These are phyloP conservation scores for Phytophthora colocasiae DNA, from an alignment of 352 stramenopile species.

Conservation along the genomic window DNA sequence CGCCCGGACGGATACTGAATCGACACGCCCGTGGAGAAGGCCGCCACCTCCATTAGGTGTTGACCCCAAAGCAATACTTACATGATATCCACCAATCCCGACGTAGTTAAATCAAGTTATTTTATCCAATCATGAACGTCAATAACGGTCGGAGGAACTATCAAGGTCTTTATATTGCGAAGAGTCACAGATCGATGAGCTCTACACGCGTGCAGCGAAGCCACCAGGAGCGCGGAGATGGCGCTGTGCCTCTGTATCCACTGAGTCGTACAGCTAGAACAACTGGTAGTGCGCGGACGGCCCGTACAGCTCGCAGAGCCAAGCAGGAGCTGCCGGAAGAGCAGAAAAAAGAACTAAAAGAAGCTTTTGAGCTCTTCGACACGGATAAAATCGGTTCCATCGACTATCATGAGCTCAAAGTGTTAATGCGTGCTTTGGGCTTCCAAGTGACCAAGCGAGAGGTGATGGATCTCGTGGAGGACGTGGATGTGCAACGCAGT, in stretches of 20 bases:
- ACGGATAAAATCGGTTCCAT: conserved; percentile 90
- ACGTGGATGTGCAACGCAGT: conserved; percentile 87
- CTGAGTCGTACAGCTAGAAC: conserved; percentile 24
- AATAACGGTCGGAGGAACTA: conserved; percentile 11
- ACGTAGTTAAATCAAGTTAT: neutral
- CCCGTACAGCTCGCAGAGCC: conserved; percentile 38
- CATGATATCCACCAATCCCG: conserved; percentile 20
- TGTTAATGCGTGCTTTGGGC: conserved; percentile 93
- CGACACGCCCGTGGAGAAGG: conserved; percentile 64
- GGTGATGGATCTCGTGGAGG: conserved; percentile 89
- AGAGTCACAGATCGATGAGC: conserved; percentile 35
- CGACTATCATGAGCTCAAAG: conserved; percentile 96
- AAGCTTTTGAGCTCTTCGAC: conserved; percentile 96
- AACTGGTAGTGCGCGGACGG: conserved; percentile 11
- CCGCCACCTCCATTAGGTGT: conserved; percentile 46
- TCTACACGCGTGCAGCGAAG: conserved; percentile 37
- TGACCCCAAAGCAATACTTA: conserved; percentile 8
- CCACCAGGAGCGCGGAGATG: conserved; percentile 38
- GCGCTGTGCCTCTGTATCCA: conserved; percentile 31
- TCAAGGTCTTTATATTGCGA: conserved; percentile 20
- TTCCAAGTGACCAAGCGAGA: conserved; percentile 93
- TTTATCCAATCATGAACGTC: conserved; percentile 26
- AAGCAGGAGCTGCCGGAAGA: conserved; percentile 83
- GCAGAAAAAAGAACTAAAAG: conserved; percentile 91
- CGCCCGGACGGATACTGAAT: conserved; percentile 45